These are phyloP conservation scores for Coemansia sp. DNA, from an alignment of 192 early-diverging fungal species.

Conservation along the genomic window DNA sequence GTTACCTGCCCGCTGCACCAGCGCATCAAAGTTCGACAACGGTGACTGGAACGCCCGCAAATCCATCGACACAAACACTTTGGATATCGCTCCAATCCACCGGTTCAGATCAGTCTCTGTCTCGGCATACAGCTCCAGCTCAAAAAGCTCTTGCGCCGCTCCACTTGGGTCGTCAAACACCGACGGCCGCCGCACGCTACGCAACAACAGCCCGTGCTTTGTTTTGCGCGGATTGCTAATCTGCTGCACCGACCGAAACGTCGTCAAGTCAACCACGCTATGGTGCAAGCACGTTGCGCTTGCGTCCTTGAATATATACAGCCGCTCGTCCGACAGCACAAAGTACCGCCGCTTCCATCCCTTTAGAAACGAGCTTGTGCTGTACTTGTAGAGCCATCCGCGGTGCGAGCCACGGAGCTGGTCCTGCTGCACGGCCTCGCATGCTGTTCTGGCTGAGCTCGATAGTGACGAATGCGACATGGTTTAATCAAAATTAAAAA, in stretches of 20 bases:
- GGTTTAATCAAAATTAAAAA: background rate
- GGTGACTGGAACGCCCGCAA: conserved; percentile 50
- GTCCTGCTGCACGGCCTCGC: conserved; percentile 34
- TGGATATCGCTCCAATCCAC: conserved; percentile 47
- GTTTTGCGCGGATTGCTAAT: conserved; percentile 45
- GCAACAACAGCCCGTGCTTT: conserved; percentile 39
- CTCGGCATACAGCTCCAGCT: conserved; percentile 51
- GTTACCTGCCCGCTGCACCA: conserved; percentile 42
- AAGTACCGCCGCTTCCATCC: conserved; percentile 47
- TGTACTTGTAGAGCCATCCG: conserved; percentile 52
- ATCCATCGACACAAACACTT: conserved; percentile 52
- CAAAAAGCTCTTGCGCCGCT: conserved; percentile 28
- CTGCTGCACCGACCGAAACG: conserved; percentile 47
- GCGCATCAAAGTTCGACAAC: conserved; percentile 49
- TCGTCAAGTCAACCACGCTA: conserved; percentile 35
- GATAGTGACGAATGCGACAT: conserved; percentile 10
- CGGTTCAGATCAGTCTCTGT: conserved; percentile 28
- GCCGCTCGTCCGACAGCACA: conserved; percentile 47
- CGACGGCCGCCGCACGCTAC: conserved; percentile 38
- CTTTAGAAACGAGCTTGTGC: conserved; percentile 34
- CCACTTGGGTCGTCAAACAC: conserved; percentile 40
- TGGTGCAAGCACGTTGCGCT: conserved; percentile 16
- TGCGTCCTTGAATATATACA: conserved; percentile 49
- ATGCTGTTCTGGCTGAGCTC: conserved; percentile 32
- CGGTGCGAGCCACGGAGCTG: conserved; percentile 35